A percentile compares a stretch with the other conserved stretches of the same genome.
Conservation (phyloP, 495 filamentous ascomycete species). For the Daldinia vernicosa region DNA sequence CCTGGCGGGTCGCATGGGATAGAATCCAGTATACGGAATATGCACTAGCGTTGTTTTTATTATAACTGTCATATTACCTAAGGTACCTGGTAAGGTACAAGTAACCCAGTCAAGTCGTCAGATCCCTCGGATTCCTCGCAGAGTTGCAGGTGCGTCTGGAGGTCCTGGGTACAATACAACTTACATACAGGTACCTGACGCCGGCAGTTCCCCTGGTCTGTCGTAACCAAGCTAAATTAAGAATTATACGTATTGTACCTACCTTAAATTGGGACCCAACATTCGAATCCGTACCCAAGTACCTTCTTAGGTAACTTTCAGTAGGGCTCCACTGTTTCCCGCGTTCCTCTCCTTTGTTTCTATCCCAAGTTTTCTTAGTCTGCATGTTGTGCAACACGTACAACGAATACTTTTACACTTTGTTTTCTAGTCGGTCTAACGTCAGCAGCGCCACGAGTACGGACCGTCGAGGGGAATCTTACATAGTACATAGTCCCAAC, state of each 20-base stretch:
- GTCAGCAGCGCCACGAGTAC: slow-evolving; percentile 29
- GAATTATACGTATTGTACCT: no score
- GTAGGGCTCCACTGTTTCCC: slow-evolving; percentile 12
- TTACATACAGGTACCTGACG: background rate
- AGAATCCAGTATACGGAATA: background rate
- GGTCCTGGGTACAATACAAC: background rate
- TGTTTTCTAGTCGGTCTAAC: slow-evolving; percentile 33
- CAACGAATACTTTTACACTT: slow-evolving; percentile 10
- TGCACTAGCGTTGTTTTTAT: no score
- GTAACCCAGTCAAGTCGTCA: background rate
- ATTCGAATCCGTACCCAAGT: background rate
- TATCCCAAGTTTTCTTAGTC: background rate
- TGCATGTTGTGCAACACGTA: slow-evolving; percentile 19
- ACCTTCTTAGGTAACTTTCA: background rate
- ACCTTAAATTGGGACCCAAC: slow-evolving; percentile 1
- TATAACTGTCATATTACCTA: background rate
- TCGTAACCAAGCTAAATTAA: slow-evolving; percentile 8
- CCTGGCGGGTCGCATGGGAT: slow-evolving; percentile 29
- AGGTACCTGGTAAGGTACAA: background rate
- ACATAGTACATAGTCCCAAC: background rate
- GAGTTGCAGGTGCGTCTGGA: background rate
- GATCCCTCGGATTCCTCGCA: background rate
- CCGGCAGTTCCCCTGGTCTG: slow-evolving; percentile 7
- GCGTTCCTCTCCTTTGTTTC: background rate
- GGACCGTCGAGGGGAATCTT: background rate